Evolutionary conservation across 768 basidiomycete species (phyloP), one percentile per base, ranked within the genome.

Genomic region (Phanerochaete carnosa): DNA sequence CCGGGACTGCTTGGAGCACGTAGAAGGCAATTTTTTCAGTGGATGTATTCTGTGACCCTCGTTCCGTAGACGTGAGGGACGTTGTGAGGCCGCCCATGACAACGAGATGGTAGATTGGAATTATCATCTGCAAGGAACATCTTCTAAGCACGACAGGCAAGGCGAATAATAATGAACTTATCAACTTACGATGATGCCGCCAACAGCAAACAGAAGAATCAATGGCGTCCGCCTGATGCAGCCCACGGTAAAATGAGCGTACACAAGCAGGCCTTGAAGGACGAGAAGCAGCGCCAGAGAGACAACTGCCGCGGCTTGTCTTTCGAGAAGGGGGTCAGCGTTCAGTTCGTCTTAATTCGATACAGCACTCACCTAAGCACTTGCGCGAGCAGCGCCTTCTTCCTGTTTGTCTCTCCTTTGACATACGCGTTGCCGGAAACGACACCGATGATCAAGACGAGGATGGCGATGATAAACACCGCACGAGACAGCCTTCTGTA

Each of bases 1-100:
- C 66, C 19, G 64, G 60, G 1, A 62, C 60, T 19, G 55, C 57
- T 23, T 63, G 62, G 30, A 67, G 58, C 37, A 63, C 54, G 53
- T 65, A 67, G 51, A 65, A 67, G 23, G 56, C 26, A 28, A 45
- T 47, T 49, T 67, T 67, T 7, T 49, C 51, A 16, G 23, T 19
- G 13, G 37, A 16, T 9, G 33, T 50, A 56, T 65, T 65, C 45
- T 62, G 62, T n/a, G 64, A 57, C 43, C 59, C 56, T 6, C 55
- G 58, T 3, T 32, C 62, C 2, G 47, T 58, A 12, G 57, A 49
- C 1, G 29, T 49, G 45, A 58, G 47, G 19, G 45, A 47, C 2
- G 61, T 39, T 5, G 61, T 62, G 23, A 39, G 15, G 37, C n/a
- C 32, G 45, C 32, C 7, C 12, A 35, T 32, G 39, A 47, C 23